These are phyloP conservation scores for Metrosideros polymorpha DNA, from an alignment of 441 rosid genomes.

Conservation along the genomic window DNA sequence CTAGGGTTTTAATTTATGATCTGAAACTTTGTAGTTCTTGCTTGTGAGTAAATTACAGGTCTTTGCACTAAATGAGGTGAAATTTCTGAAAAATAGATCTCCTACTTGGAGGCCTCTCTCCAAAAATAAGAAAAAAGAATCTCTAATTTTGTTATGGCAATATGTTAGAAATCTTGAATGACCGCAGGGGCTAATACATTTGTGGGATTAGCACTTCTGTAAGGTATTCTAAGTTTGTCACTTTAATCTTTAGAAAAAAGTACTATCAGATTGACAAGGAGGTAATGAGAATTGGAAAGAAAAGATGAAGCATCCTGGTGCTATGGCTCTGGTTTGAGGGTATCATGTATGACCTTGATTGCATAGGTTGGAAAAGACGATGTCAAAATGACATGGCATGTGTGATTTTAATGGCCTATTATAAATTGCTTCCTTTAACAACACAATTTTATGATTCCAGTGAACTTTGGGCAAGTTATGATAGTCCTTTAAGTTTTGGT, in stretches of 20 bases:
- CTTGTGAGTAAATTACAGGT: neutral
- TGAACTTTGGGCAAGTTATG: neutral
- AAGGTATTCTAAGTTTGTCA: neutral
- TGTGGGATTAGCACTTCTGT: neutral
- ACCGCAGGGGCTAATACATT: neutral
- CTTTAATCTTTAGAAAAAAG: neutral
- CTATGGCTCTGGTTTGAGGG: neutral
- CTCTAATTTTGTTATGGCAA: neutral
- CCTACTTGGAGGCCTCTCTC: neutral
- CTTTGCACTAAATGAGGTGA: neutral
- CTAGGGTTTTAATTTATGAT: neutral
- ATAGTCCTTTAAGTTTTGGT: neutral
- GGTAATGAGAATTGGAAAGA: neutral
- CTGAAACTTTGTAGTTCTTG: neutral
- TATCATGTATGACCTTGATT: neutral
- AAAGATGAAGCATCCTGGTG: neutral
- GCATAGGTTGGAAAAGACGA: neutral
- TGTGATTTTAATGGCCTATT: neutral
- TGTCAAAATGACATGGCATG: neutral
- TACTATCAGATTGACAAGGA: neutral
- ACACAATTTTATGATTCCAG: neutral
- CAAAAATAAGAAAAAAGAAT: neutral
- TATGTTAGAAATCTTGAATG: neutral
- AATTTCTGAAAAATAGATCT: neutral
- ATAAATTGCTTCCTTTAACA: neutral